A percentile compares a stretch with the other conserved stretches of the same genome.
Conservation (phyloP, 2,329 filamentous ascomycete genomes). For the Emmonsia crescens region DNA sequence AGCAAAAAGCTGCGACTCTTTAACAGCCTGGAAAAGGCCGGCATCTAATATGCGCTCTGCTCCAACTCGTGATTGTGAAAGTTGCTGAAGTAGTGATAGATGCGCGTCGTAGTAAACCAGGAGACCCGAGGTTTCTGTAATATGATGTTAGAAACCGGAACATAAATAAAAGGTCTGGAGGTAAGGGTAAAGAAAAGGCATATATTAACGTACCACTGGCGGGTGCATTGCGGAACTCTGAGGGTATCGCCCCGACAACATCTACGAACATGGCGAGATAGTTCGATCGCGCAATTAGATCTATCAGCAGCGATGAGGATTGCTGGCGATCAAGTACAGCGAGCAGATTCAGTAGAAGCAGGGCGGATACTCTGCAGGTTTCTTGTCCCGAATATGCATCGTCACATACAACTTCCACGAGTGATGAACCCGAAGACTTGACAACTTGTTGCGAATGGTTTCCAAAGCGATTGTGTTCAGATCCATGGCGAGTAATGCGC, state of each 20-base stretch:
- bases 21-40: slow-evolving; percentile 72
- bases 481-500: slow-evolving; percentile 26
- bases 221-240: slow-evolving; percentile 55
- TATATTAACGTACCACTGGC: slow-evolving; percentile 41
- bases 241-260: slow-evolving; percentile 65
- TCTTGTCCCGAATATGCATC: slow-evolving; percentile 81
- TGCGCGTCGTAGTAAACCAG: slow-evolving; percentile 60
- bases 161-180: too few relatives aligned
- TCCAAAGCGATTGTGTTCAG: slow-evolving; percentile 20
- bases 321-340: slow-evolving; percentile 63
- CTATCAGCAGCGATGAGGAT: slow-evolving; percentile 62
- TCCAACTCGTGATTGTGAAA: slow-evolving; percentile 74
- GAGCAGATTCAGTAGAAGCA: slow-evolving; percentile 71
- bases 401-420: slow-evolving; percentile 82
- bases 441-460: slow-evolving; percentile 51
- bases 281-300: slow-evolving; percentile 72
- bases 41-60: slow-evolving; percentile 80
- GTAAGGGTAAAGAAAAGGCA: not conserved
- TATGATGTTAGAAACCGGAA: not conserved
- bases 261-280: slow-evolving; percentile 86
- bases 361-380: slow-evolving; percentile 69
- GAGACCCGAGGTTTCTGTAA: slow-evolving; percentile 42
- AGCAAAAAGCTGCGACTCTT: slow-evolving; percentile 72
- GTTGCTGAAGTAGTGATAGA: slow-evolving; percentile 68
- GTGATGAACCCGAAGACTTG: slow-evolving; percentile 66